Conservation (phyloP, 1,139 yeast genomes). For the Starmera stellimalicola region DNA sequence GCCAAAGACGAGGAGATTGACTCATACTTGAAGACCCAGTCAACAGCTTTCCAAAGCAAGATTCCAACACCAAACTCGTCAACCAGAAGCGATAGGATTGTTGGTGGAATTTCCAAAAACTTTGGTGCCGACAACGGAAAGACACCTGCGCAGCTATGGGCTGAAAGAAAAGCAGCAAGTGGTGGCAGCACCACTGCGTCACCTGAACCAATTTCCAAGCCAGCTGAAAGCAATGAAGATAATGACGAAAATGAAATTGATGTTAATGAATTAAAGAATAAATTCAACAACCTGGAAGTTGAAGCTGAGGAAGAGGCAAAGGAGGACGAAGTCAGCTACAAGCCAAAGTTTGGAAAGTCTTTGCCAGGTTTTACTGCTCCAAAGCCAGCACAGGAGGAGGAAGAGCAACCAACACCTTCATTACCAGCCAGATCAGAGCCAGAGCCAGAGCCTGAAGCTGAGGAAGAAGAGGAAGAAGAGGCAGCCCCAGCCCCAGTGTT, state of each 20-base stretch:
- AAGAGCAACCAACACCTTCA: conserved; percentile 11
- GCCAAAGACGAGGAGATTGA: conserved; percentile 31
- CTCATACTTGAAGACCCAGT: conserved; percentile 34
- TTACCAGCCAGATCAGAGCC: conserved; percentile 13
- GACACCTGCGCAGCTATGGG: conserved; percentile 95
- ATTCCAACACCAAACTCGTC: conserved; percentile 31
- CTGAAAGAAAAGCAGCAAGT: conserved; percentile 61
- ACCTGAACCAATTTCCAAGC: conserved; percentile 13
- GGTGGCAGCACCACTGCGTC: conserved; percentile 24
- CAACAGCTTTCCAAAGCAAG: conserved; percentile 43
- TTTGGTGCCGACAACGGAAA: conserved; percentile 71
- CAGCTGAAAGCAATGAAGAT: conserved; percentile 12
- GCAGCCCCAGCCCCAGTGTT: conserved; percentile 16
- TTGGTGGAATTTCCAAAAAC: conserved; percentile 59
- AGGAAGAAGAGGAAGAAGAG: conserved; percentile 15
- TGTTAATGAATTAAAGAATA: conserved; percentile 24
- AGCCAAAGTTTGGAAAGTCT: conserved; percentile 2
- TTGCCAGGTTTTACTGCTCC: conserved; percentile 16
- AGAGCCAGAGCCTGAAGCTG: conserved; percentile 21
- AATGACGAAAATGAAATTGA: conserved; percentile 17
- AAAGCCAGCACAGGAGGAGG: conserved; percentile 9
- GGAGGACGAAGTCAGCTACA: conserved; percentile 8
- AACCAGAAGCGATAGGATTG: conserved; percentile 33
- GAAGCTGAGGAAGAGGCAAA: conserved; percentile 18
- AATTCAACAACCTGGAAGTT: conserved; percentile 23